Conservation (phyloP, 192 early-diverging fungal genomes). For the Linnemannia elongata region DNA sequence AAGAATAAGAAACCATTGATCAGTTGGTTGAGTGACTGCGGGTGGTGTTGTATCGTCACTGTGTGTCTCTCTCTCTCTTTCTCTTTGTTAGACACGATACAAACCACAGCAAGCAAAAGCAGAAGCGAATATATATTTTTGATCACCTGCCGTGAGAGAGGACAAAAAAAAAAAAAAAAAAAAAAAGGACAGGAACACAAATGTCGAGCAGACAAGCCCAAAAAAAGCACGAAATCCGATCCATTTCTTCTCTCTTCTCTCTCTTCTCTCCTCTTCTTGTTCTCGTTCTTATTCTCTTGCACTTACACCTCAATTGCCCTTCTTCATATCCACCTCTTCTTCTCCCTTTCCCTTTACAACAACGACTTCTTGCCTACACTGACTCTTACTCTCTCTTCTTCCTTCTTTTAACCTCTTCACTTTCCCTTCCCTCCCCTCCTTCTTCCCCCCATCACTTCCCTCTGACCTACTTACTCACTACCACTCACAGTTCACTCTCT, state of each 20-base stretch:
- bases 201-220: neutral
- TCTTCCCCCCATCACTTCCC: neutral
- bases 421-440: neutral
- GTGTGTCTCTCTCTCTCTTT: neutral
- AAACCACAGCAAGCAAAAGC: neutral
- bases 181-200: neutral
- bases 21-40: too few relatives aligned
- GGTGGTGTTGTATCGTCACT: too few relatives aligned
- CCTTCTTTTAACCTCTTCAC: neutral
- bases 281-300: neutral
- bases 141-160: too few relatives aligned
- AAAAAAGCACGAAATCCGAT: conserved; percentile 11
- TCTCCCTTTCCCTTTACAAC: neutral
- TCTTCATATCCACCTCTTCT: neutral
- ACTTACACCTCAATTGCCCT: neutral
- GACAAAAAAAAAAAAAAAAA: neutral
- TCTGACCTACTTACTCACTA: neutral
- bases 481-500: neutral
- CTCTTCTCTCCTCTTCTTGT: neutral
- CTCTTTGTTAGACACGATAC: too few relatives aligned
- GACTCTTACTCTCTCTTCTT: neutral
- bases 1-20: too few relatives aligned
- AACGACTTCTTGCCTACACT: neutral
- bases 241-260: neutral
- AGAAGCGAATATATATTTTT: neutral